These are phyloP conservation scores for Triticum aestivum DNA, from an alignment of 176 grass and related monocot genomes.

Conservation along the genomic window DNA sequence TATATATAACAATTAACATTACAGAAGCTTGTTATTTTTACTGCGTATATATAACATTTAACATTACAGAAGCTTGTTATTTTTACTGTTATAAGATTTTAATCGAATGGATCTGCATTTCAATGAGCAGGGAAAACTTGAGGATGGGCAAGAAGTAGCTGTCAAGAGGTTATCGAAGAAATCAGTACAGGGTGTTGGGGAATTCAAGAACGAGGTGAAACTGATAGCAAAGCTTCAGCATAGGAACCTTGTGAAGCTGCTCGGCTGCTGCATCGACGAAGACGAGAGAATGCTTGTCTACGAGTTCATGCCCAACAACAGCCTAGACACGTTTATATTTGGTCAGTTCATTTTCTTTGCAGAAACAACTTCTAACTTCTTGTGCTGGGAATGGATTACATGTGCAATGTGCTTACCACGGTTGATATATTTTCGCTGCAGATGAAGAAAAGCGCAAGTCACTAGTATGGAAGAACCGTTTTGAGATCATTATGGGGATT, in stretches of 20 bases:
- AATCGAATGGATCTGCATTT: not conserved
- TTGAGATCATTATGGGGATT: constrained; percentile 11
- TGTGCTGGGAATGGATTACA: not conserved
- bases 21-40: not conserved
- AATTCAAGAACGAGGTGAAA: constrained; percentile 12
- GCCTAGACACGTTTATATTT: not conserved
- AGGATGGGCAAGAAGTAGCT: not conserved
- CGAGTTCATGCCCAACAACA: constrained; percentile 16
- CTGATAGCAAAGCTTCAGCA: constrained; percentile 6
- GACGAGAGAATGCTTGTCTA: constrained; percentile 1
- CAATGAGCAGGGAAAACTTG: not conserved
- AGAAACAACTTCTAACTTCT: not conserved
- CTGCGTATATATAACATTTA: not conserved
- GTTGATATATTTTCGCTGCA: not conserved
- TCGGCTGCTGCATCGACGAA: not conserved
- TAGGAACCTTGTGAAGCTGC: not conserved
- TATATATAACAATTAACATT: not conserved
- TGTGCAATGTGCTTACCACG: not conserved
- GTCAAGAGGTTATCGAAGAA: not conserved
- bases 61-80: no score
- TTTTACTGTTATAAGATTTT: not conserved
- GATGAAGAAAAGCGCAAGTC: constrained; percentile 9
- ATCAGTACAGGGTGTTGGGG: not conserved
- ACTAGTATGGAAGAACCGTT: constrained; percentile 7
- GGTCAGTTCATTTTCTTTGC: not conserved